Conservation (phyloP, 2,329 filamentous ascomycete species). For the Cladophialophora exuberans region DNA sequence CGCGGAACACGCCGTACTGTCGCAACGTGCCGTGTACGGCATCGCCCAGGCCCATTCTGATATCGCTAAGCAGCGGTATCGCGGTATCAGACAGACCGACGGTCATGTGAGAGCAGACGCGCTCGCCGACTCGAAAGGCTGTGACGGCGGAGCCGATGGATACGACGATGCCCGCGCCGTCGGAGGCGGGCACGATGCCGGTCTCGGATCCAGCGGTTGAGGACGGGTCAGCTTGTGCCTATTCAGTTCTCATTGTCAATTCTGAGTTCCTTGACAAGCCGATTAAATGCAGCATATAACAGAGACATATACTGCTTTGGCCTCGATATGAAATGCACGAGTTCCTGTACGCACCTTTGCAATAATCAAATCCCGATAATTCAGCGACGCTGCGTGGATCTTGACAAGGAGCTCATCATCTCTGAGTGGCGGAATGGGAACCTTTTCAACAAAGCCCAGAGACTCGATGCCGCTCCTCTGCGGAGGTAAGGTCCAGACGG, state of each 20-base stretch:
- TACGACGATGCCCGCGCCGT: background rate
- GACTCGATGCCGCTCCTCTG: no score
- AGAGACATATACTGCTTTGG: no score
- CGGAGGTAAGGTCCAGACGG: no score
- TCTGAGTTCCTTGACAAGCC: no score
- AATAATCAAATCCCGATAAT: conserved; percentile 55
- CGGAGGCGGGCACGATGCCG: conserved; percentile 1
- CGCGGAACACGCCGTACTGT: conserved; percentile 68
- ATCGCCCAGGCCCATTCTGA: conserved; percentile 36
- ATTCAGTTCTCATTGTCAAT: no score
- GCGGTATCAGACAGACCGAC: background rate
- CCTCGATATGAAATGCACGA: no score
- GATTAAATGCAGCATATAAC: no score
- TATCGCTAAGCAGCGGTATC: background rate
- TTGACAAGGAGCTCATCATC: background rate
- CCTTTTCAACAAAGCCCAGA: no score
- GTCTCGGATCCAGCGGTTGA: conserved; percentile 28
- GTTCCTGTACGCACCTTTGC: no score
- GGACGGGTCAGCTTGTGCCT: conserved; percentile 54
- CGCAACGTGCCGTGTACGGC: conserved; percentile 69
- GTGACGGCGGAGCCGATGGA: background rate
- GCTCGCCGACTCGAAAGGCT: background rate
- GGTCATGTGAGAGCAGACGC: background rate
- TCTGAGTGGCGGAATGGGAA: background rate
- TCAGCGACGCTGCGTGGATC: conserved; percentile 44